Percentiles rank a stretch among this genome's conserved stretches.
phyloP scores from a whole-genome alignment of 2,329 filamentous ascomycete species.

The Aspergillus calidoustus region DNA sequence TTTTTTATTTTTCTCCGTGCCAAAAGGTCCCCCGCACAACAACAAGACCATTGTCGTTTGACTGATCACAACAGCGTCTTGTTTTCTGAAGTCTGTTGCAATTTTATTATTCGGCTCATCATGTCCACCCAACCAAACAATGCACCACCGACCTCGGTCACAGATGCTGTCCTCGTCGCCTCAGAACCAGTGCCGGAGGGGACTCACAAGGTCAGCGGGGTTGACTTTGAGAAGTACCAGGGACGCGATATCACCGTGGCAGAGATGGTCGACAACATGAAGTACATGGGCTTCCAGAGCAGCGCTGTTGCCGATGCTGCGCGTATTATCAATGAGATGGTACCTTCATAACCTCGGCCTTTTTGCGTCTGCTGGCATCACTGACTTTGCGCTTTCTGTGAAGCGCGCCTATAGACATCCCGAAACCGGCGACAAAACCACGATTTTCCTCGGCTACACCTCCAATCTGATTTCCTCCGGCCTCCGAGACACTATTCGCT shows the following conservation, averaged over 20 bases:
- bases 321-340: slow-evolving; percentile 94
- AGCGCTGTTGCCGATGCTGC: slow-evolving; percentile 83
- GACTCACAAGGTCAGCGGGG: slow-evolving; percentile 81
- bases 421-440: slow-evolving; percentile 77
- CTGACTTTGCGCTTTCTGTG: slow-evolving; percentile 18
- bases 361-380: background rate
- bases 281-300: slow-evolving; percentile 83
- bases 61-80: background rate
- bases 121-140: slow-evolving; percentile 20
- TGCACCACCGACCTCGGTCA: slow-evolving; percentile 63
- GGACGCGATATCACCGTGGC: slow-evolving; percentile 77
- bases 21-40: background rate
- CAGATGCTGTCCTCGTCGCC: slow-evolving; percentile 80
- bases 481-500: slow-evolving; percentile 86
- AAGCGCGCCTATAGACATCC: slow-evolving; percentile 80
- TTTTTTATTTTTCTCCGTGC: background rate
- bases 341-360: slow-evolving; percentile 44
- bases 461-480: slow-evolving; percentile 98
- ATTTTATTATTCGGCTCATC: background rate
- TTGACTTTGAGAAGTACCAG: slow-evolving; percentile 86
- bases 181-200: slow-evolving; percentile 74
- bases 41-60: slow-evolving; percentile 13
- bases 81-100: background rate
- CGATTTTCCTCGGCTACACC: slow-evolving; percentile 96
- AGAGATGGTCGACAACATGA: slow-evolving; percentile 81